These are phyloP conservation scores for Calocera cornea DNA, from an alignment of 768 basidiomycete genomes.

Conservation along the genomic window DNA sequence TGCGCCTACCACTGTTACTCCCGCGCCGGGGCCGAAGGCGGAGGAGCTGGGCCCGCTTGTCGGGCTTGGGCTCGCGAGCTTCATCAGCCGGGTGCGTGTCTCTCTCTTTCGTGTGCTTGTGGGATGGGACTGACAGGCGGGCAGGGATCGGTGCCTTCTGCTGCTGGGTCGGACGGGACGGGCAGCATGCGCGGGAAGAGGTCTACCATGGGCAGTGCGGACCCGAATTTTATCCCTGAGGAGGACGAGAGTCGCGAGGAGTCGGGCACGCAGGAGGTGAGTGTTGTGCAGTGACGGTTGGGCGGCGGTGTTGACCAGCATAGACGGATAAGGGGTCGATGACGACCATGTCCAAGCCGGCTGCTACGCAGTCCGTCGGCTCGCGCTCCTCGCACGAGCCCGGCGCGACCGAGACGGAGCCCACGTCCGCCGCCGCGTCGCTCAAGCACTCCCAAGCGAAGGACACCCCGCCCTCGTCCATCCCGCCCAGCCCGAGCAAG, in stretches of 20 bases:
- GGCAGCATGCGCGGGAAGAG: neutral
- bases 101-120: neutral
- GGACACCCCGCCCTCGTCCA: constrained; percentile 8
- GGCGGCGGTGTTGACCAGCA: neutral
- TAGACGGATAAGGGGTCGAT: neutral
- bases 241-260: constrained; percentile 14
- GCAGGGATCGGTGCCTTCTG: neutral
- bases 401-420: neutral
- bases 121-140: neutral
- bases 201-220: neutral
- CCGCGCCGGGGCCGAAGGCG: neutral
- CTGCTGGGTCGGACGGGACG: neutral
- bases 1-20: constrained; percentile 21
- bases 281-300: neutral
- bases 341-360: neutral
- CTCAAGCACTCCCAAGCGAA: neutral
- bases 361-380: neutral
- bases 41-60: neutral
- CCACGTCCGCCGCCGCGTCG: neutral
- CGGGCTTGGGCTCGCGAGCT: neutral
- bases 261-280: constrained; percentile 25
- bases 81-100: neutral
- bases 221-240: constrained; percentile 15
- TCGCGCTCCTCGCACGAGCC: neutral
- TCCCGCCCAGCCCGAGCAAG: constrained; percentile 11